Base-by-base conservation (phyloP, 164 flowering plant genomes). In the Amborella trichopoda region DNA sequence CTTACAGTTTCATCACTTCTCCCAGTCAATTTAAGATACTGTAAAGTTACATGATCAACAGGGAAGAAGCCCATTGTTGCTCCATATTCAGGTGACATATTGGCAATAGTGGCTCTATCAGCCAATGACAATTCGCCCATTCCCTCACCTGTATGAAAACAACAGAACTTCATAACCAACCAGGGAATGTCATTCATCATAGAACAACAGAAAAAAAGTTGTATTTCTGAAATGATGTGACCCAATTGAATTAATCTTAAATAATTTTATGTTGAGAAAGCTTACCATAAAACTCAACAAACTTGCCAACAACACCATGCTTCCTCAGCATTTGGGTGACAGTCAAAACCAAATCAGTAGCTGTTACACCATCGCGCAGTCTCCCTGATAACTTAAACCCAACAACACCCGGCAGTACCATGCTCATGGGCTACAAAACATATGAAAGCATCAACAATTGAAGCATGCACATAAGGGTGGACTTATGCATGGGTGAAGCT, bases 11-110 rank as follows among this genome's bases (percentile, higher is more conserved):
- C 94, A 56, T 84, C 95, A 67, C 84, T 84, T 73, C 97, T 76
- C 44, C 97, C 94, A 13, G 97, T 88, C 61, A 88, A 55, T 52
- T 78, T 88, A 32, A 88, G 76, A 60, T 88, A 88, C 33, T 88
- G 93, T 45, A 88, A 60, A 40, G 97, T 84, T 40, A 88, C 85
- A 67, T 72, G 84, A 71, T 88, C 97, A 8, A 88, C 97, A 27
- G 93, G 97, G 78, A 88, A 88, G 73, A 88, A 88, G 13, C 97
- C 97, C 95, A 88, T 88, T 28, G 97, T 88, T 54, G 97, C 97
- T 48, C 97, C 97, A 78, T 88, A 88, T 63, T 88, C 95, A 39
- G 97, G 97, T 46, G 97, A 88, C 97, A 88, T 88, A 48, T 88
- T 84, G 20, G 95, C 95, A 58, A 84, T 88, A 17, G 97, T 88